Conservation (phyloP, 352 stramenopile genomes). For the Saprolegnia parasitica region DNA sequence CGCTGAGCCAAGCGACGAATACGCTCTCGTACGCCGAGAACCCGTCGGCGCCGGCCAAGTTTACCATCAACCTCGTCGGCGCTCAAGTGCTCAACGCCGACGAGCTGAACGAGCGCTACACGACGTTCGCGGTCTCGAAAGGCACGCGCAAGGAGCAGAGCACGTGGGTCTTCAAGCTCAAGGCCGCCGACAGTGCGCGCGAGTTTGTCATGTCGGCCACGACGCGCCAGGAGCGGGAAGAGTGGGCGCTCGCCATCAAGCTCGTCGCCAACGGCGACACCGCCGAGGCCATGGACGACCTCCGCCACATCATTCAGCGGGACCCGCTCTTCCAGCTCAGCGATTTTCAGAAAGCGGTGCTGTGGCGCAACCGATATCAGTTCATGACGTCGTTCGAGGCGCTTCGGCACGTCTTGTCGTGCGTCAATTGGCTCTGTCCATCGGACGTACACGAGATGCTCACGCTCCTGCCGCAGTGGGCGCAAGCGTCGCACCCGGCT, state of each 20-base stretch:
- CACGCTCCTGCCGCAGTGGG: slow-evolving; percentile 62
- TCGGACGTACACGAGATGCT: slow-evolving; percentile 68
- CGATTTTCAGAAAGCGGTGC: slow-evolving; percentile 75
- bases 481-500: slow-evolving; percentile 61
- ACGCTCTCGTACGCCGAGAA: slow-evolving; percentile 78
- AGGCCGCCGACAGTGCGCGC: slow-evolving; percentile 58
- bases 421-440: slow-evolving; percentile 78
- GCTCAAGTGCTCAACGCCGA: slow-evolving; percentile 64
- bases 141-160: slow-evolving; percentile 75
- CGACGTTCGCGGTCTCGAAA: slow-evolving; percentile 72
- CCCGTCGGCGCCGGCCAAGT: slow-evolving; percentile 50
- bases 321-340: slow-evolving; percentile 79
- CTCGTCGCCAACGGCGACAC: slow-evolving; percentile 64
- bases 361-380: slow-evolving; percentile 77
- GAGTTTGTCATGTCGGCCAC: slow-evolving; percentile 82
- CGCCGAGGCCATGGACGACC: slow-evolving; percentile 39
- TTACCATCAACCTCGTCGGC: slow-evolving; percentile 56
- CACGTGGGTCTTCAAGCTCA: slow-evolving; percentile 83
- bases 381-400: slow-evolving; percentile 70
- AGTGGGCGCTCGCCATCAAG: slow-evolving; percentile 83
- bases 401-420: slow-evolving; percentile 69
- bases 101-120: slow-evolving; percentile 85
- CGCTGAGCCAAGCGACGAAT: slow-evolving; percentile 70
- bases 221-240: slow-evolving; percentile 81
- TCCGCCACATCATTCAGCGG: slow-evolving; percentile 74